Conservation (phyloP, 1,284 basidiomycete species). For the Puccinia polysora region DNA sequence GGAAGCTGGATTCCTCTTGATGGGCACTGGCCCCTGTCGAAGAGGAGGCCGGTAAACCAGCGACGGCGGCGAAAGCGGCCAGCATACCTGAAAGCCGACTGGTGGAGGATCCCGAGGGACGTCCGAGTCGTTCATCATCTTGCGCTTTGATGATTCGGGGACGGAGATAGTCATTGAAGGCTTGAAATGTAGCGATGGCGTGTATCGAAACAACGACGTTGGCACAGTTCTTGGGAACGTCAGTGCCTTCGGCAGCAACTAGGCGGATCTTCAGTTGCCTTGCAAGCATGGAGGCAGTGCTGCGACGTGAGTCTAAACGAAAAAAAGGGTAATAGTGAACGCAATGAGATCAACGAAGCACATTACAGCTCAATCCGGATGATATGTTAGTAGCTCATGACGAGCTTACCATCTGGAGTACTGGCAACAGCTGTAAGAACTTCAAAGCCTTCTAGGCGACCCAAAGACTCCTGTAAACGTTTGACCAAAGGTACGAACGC, state of each 20-base stretch:
- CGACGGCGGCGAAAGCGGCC: constrained; percentile 72
- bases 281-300: constrained; percentile 76
- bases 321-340: constrained; percentile 29
- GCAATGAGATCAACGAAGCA: constrained; percentile 44
- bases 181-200: constrained; percentile 91
- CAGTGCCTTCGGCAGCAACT: constrained; percentile 77
- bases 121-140: constrained; percentile 48
- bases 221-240: constrained; percentile 74
- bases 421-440: constrained; percentile 76
- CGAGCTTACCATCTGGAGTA: constrained; percentile 62
- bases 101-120: constrained; percentile 51
- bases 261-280: constrained; percentile 79
- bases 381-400: constrained; percentile 27
- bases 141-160: constrained; percentile 76
- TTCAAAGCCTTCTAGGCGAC: constrained; percentile 87
- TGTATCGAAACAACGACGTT: constrained; percentile 92
- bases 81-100: constrained; percentile 76
- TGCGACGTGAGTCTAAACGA: constrained; percentile 69
- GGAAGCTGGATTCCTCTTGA: constrained; percentile 45
- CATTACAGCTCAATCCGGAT: too few relatives aligned
- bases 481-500: constrained; percentile 74
- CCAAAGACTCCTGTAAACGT: constrained; percentile 86
- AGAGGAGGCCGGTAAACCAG: constrained; percentile 56
- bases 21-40: constrained; percentile 52
- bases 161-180: constrained; percentile 85